These are phyloP conservation scores for Teunomyces tritomae DNA, from an alignment of 805 yeast species.

Conservation along the genomic window DNA sequence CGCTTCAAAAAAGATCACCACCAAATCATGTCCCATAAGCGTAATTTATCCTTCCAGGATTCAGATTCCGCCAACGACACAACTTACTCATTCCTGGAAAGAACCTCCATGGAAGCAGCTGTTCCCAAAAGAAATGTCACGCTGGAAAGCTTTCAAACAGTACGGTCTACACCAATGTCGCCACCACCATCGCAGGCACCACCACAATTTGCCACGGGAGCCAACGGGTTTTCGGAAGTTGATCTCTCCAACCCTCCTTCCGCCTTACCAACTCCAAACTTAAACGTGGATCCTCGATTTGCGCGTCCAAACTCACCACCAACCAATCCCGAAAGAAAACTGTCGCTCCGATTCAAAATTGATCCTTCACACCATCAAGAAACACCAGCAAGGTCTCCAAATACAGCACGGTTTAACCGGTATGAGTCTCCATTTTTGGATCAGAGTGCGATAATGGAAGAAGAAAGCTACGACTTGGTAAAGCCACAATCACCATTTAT, in stretches of 20 bases:
- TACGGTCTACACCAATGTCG: not conserved
- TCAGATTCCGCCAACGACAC: constrained; percentile 1
- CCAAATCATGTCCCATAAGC: not conserved
- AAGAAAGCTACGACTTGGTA: constrained; percentile 21
- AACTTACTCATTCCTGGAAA: not conserved
- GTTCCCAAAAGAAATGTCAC: not conserved
- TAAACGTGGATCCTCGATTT: constrained; percentile 15
- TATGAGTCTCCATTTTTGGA: constrained; percentile 31
- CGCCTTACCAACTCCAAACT: constrained; percentile 27
- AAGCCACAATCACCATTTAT: constrained; percentile 31
- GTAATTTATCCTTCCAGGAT: not conserved
- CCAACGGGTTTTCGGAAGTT: constrained; percentile 5
- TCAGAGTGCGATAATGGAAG: constrained; percentile 20
- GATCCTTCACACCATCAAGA: constrained; percentile 14
- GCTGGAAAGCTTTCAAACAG: not conserved
- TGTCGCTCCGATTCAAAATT: constrained; percentile 30
- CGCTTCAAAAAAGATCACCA: not conserved
- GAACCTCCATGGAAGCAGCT: not conserved
- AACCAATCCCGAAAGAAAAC: constrained; percentile 14
- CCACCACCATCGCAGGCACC: constrained; percentile 4
- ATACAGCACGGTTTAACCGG: constrained; percentile 3
- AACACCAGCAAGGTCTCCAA: constrained; percentile 1
- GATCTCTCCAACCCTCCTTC: constrained; percentile 10
- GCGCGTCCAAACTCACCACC: constrained; percentile 4
- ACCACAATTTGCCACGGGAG: not conserved